Base-by-base conservation (phyloP, 768 basidiomycete genomes). In the Trametes coccinea region DNA sequence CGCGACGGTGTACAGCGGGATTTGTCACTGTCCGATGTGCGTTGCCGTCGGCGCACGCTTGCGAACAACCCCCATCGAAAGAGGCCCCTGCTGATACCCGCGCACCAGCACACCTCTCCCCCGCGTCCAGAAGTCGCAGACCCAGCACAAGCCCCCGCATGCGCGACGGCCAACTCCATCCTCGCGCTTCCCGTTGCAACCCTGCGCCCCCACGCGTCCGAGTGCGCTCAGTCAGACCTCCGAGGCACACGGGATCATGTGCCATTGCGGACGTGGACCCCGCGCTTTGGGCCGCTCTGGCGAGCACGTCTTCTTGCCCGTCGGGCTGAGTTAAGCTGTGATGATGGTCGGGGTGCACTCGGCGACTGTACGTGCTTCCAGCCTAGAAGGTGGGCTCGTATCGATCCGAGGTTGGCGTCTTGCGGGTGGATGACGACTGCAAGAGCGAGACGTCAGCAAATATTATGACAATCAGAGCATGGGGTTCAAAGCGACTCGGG, bases 241-340 rank as follows among this genome's bases (percentile, higher is more conserved):
- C 56, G 56, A 57, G 47, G 56, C 29, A 57, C 47, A 49, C 56
- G 56, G 56, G 30, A 13, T 56, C 54, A 56, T 45, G 43, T 47
- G 54, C 44, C 10, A 22, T 29, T 7, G 6, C 16, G 45, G 17
- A 10, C 45, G 45, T 17, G 17, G 43, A 17, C 16, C 16, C 22
- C 43, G 43, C 43, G 3, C 16, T 44, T 44, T 44, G 43, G 43
- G 22, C 9, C 2, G 16, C 43, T 44, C 22, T 22, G 22, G 22
- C 22, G 22, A 22, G 22, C 22, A 22, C 22, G 22, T 22, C 22
- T 22, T 22, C 22, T 22, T 22, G 22, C 10, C 22, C 45, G 45
- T 17, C 45, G 45, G 45, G 10, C 10, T 27, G 45, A 27, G 45
- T 27, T 17, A 46, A 17, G 17, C 17, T 46, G 10, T 22, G 22